Evolutionary conservation across 371 early-diverging fungal species (phyloP).

Genomic region (Choanephora cucurbitarum): DNA sequence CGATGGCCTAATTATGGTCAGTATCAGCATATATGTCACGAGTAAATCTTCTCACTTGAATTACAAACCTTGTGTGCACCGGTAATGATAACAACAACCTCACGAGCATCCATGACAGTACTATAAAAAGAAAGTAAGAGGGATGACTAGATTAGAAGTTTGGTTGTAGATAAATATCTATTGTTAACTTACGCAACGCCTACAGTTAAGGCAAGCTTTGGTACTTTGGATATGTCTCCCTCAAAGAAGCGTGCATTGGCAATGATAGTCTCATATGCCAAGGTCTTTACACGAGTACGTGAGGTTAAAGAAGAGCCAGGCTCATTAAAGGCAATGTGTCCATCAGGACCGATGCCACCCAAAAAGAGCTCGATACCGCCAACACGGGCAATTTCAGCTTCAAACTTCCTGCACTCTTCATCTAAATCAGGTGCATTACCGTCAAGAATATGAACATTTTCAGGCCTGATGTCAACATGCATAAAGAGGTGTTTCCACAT

Average conservation of each 20-base stretch:
- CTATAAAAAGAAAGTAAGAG: too few species aligned
- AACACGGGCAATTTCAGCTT: constrained; percentile 71
- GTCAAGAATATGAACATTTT: constrained; percentile 81
- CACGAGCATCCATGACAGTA: constrained; percentile 86
- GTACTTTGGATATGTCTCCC: constrained; percentile 81
- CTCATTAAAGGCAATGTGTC: constrained; percentile 89
- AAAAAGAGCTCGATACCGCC: constrained; percentile 56
- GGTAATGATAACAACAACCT: constrained; percentile 84
- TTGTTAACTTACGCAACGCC: constrained; percentile 68
- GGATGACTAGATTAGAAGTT: too few species aligned
- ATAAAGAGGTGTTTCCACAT: constrained; percentile 87
- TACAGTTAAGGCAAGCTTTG: constrained; percentile 85
- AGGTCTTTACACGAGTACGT: constrained; percentile 83
- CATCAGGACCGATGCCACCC: constrained; percentile 78
- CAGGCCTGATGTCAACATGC: constrained; percentile 77
- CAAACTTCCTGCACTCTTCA: constrained; percentile 76
- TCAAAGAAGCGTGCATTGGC: constrained; percentile 89
- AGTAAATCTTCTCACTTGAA: too few species aligned
- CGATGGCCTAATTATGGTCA: constrained; percentile 54
- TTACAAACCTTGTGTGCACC: constrained; percentile 77
- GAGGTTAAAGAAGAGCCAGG: constrained; percentile 86
- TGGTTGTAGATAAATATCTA: constrained; percentile 6
- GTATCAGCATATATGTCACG: not conserved
- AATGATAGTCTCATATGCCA: constrained; percentile 88
- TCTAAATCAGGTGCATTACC: constrained; percentile 82